Evolutionary conservation across 2,329 filamentous ascomycete genomes (phyloP).

Genomic region (Colletotrichum endophyticum): DNA sequence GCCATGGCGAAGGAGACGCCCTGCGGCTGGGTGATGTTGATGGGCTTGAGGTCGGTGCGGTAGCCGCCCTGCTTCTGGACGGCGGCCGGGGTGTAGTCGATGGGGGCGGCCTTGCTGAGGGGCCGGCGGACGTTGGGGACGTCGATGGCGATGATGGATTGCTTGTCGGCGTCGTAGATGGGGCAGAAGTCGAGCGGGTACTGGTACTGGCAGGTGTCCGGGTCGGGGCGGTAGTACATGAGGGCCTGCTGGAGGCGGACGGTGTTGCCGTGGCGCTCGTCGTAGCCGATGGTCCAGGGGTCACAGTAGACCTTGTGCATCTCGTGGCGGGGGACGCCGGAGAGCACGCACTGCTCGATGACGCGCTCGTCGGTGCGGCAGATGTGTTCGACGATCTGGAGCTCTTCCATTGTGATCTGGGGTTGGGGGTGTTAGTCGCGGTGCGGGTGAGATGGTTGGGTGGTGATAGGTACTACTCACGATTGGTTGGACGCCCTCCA

Average conservation of each 20-base stretch:
- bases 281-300: conserved; percentile 94
- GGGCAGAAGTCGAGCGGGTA: conserved; percentile 94
- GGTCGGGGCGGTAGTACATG: conserved; percentile 91
- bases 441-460: neutral
- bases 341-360: conserved; percentile 86
- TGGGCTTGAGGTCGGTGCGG: conserved; percentile 80
- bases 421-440: neutral
- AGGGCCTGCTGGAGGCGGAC: conserved; percentile 88
- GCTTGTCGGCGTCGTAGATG: conserved; percentile 83
- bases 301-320: conserved; percentile 98
- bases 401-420: conserved; percentile 89
- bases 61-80: conserved; percentile 79
- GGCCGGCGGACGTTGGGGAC: conserved; percentile 79
- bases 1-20: conserved; percentile 85
- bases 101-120: conserved; percentile 71
- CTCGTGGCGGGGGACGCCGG: conserved; percentile 79
- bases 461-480: conserved; percentile 39
- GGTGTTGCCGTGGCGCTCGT: conserved; percentile 82
- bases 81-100: conserved; percentile 80
- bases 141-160: conserved; percentile 82
- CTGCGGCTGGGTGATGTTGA: conserved; percentile 86
- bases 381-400: conserved; percentile 79
- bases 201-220: conserved; percentile 88
- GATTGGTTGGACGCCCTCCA: conserved; percentile 81
- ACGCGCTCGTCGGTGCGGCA: conserved; percentile 81